Conservation (phyloP, 2,329 filamentous ascomycete genomes). For the Dryadomyces quercus-mongolicae region DNA sequence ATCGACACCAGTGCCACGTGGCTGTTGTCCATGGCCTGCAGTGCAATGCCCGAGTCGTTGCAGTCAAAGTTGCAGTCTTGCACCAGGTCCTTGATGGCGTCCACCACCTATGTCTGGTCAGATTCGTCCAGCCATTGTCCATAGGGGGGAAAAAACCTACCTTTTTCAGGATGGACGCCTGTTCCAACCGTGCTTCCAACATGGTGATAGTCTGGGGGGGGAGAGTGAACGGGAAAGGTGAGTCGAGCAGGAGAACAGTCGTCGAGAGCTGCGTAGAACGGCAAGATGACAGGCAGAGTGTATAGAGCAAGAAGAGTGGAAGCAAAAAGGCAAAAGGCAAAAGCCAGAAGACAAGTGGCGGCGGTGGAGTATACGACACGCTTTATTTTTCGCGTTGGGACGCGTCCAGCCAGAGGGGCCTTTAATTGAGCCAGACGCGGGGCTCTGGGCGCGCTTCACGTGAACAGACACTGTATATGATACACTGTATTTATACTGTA, state of each 20-base stretch:
- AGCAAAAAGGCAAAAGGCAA: background rate
- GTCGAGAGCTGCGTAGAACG: too few species aligned
- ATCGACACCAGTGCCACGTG: constrained; percentile 98
- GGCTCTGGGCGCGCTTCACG: constrained; percentile 8
- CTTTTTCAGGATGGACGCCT: constrained; percentile 92
- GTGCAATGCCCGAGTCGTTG: constrained; percentile 97
- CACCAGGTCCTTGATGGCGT: constrained; percentile 97
- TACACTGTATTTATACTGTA: background rate
- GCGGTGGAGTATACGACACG: constrained; percentile 8
- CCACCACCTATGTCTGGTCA: constrained; percentile 62
- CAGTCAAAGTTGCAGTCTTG: constrained; percentile 99
- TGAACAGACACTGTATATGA: background rate
- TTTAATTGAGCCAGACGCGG: constrained; percentile 13
- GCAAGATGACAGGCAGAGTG: too few species aligned
- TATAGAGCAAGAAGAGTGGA: background rate
- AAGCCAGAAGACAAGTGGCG: background rate
- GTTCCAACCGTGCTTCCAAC: constrained; percentile 96
- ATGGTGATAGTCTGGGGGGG: constrained; percentile 32
- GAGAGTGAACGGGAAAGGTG: background rate
- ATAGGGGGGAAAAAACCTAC: constrained; percentile 28
- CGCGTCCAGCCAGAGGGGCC: constrained; percentile 8
- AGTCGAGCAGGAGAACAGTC: background rate
- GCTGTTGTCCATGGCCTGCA: constrained; percentile 99
- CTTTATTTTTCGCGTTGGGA: constrained; percentile 12
- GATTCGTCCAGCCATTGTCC: background rate